These are phyloP conservation scores for Blumeria hordei DNA, from an alignment of 2,329 filamentous ascomycete species.

Conservation along the genomic window DNA sequence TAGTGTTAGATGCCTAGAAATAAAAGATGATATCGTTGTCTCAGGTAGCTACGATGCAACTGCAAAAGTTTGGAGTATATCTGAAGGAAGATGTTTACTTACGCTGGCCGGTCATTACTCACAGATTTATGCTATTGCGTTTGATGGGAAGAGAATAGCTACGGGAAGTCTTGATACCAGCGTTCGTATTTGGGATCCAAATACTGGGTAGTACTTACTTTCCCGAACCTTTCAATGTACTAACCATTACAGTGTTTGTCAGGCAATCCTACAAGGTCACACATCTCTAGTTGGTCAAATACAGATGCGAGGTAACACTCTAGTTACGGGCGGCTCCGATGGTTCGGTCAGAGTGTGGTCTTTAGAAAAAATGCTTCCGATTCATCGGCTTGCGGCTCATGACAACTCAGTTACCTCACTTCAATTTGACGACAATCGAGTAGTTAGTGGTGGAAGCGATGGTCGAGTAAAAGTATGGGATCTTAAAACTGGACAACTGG, in stretches of 20 bases:
- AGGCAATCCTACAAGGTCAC: conserved; percentile 85
- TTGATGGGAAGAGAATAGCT: conserved; percentile 79
- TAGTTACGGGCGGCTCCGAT: conserved; percentile 90
- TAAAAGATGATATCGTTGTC: conserved; percentile 91
- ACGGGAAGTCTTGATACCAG: conserved; percentile 93
- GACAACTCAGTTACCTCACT: conserved; percentile 96
- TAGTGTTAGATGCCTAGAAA: conserved; percentile 82
- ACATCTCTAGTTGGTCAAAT: conserved; percentile 91
- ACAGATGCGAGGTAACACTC: conserved; percentile 80
- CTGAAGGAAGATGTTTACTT: conserved; percentile 73
- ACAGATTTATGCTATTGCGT: conserved; percentile 96
- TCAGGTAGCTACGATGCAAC: conserved; percentile 96
- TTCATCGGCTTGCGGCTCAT: conserved; percentile 84
- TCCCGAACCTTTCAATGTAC: conserved; percentile 11
- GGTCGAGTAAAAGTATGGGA: conserved; percentile 99
- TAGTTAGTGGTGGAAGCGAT: conserved; percentile 89
- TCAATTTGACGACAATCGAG: conserved; percentile 87
- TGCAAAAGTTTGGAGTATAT: conserved; percentile 93
- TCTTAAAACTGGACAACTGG: conserved; percentile 68
- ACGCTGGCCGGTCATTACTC: conserved; percentile 89
- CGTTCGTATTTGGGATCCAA: conserved; percentile 88
- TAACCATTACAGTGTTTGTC: conserved; percentile 20
- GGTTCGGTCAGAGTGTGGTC: conserved; percentile 95
- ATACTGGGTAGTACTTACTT: conserved; percentile 40
- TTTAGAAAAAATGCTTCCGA: conserved; percentile 66